Percentiles rank a stretch among this genome's conserved stretches.
Conservation (phyloP, 2,329 filamentous ascomycete species). For the Scytalidium lignicola region DNA sequence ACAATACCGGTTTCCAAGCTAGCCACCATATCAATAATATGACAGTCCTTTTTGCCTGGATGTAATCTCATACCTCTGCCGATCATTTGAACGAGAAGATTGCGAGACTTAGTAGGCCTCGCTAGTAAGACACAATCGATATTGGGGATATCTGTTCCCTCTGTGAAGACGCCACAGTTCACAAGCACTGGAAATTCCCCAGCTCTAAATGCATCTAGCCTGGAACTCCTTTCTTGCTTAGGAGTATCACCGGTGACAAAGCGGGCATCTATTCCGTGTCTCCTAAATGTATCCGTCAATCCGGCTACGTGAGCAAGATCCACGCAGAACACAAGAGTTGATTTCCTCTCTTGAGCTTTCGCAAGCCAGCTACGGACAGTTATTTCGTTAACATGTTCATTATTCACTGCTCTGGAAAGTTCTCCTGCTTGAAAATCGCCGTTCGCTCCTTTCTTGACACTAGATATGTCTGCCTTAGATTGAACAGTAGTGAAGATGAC, state of each 20-base stretch:
- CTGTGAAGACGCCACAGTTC: slow-evolving; percentile 95
- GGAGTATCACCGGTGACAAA: slow-evolving; percentile 83
- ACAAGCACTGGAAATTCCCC: slow-evolving; percentile 80
- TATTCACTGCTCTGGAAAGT: slow-evolving; percentile 83
- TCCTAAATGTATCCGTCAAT: slow-evolving; percentile 71
- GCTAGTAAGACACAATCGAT: slow-evolving; percentile 90
- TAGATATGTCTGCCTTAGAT: slow-evolving; percentile 73
- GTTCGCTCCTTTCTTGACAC: slow-evolving; percentile 55
- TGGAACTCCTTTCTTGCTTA: slow-evolving; percentile 60
- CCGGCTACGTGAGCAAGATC: slow-evolving; percentile 76
- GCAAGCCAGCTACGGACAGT: slow-evolving; percentile 82
- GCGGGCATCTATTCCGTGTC: slow-evolving; percentile 73
- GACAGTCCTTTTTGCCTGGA: slow-evolving; percentile 78
- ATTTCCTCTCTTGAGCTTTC: slow-evolving; percentile 67
- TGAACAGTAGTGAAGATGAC: slow-evolving; percentile 93
- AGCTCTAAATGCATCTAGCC: slow-evolving; percentile 69
- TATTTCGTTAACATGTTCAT: slow-evolving; percentile 71
- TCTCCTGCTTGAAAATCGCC: slow-evolving; percentile 78
- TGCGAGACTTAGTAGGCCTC: slow-evolving; percentile 85
- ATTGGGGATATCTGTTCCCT: slow-evolving; percentile 96
- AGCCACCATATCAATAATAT: slow-evolving; percentile 94
- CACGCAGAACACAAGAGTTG: slow-evolving; percentile 91
- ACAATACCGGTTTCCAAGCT: slow-evolving; percentile 79
- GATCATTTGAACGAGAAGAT: slow-evolving; percentile 95
- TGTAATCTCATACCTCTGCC: slow-evolving; percentile 85